These are phyloP conservation scores for Penicillium cosmopolitanum DNA, from an alignment of 495 filamentous ascomycete genomes.

Conservation along the genomic window DNA sequence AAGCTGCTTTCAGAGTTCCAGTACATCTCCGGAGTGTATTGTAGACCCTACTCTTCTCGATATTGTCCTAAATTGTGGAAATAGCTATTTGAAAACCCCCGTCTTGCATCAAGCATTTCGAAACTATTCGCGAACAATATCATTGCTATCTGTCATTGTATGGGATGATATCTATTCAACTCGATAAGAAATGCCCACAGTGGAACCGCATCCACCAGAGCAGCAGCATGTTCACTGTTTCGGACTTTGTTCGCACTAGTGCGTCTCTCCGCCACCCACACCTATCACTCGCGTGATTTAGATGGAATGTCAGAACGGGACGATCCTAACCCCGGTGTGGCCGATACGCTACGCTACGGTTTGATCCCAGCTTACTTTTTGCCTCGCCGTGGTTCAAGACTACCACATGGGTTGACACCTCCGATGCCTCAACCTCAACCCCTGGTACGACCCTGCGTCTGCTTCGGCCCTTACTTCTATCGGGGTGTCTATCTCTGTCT, in stretches of 20 bases:
- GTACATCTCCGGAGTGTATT: background rate
- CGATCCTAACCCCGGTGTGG: slow-evolving; percentile 15
- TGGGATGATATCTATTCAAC: slow-evolving; percentile 4
- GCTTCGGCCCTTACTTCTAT: background rate
- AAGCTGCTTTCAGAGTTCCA: background rate
- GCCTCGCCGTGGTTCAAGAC: background rate
- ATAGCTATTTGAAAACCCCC: background rate
- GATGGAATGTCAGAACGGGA: slow-evolving; percentile 22
- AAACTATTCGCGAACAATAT: no score
- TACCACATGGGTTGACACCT: background rate
- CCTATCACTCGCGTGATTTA: slow-evolving; percentile 24
- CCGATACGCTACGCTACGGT: background rate
- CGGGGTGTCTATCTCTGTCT: background rate
- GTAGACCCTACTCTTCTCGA: no score
- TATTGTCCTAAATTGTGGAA: no score
- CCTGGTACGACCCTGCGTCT: slow-evolving; percentile 2
- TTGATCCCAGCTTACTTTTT: background rate
- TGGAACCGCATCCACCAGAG: slow-evolving; percentile 5
- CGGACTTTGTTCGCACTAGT: slow-evolving; percentile 5
- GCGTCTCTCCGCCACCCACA: slow-evolving; percentile 13
- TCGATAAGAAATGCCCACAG: slow-evolving; percentile 5
- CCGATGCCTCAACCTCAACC: background rate
- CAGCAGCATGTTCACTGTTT: slow-evolving; percentile 3
- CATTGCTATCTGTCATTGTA: background rate
- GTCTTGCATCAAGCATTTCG: no score